Evolutionary conservation across 164 flowering plant genomes (phyloP).

Genomic region (Stephania yunnanensis): DNA sequence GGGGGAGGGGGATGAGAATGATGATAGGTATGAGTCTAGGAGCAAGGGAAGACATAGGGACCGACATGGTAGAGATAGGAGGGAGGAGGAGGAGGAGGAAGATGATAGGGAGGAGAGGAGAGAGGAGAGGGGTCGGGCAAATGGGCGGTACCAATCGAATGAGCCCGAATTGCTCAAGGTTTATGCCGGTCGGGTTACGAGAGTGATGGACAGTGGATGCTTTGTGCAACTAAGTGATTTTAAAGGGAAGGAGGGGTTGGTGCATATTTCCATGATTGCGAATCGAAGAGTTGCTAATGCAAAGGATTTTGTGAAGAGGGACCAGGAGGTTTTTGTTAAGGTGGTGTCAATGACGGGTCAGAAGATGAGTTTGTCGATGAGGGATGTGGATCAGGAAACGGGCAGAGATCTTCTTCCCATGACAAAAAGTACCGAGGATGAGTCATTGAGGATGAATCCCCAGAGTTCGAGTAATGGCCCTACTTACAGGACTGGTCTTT

Average conservation of each 20-base stretch:
- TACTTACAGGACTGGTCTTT: conserved; percentile 52
- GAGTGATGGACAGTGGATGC: conserved; percentile 80
- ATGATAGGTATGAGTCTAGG: conserved; percentile 13
- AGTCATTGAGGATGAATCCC: conserved; percentile 50
- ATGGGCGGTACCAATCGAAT: conserved; percentile 17
- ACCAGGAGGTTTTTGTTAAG: conserved; percentile 80
- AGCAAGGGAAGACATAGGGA: conserved; percentile 7
- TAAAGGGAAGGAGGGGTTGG: conserved; percentile 80
- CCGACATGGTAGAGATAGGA: conserved; percentile 10
- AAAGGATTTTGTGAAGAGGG: conserved; percentile 77
- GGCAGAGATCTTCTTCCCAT: conserved; percentile 79
- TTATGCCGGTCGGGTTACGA: conserved; percentile 71
- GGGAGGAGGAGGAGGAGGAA: conserved; percentile 17
- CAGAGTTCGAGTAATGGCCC: conserved; percentile 45
- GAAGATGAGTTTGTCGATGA: conserved; percentile 81
- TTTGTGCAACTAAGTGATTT: conserved; percentile 68
- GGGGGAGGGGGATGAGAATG: conserved; percentile 16
- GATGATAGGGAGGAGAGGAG: conserved; percentile 22
- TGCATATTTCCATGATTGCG: conserved; percentile 78
- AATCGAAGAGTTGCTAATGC: conserved; percentile 59
- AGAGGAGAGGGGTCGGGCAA: conserved; percentile 10
- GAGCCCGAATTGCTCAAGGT: conserved; percentile 70
- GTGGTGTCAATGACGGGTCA: conserved; percentile 70
- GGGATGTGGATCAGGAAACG: conserved; percentile 87
- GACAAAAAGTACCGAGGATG: conserved; percentile 57